Conservation (phyloP, 345 rosid genomes). For the Hevea brasiliensis region DNA sequence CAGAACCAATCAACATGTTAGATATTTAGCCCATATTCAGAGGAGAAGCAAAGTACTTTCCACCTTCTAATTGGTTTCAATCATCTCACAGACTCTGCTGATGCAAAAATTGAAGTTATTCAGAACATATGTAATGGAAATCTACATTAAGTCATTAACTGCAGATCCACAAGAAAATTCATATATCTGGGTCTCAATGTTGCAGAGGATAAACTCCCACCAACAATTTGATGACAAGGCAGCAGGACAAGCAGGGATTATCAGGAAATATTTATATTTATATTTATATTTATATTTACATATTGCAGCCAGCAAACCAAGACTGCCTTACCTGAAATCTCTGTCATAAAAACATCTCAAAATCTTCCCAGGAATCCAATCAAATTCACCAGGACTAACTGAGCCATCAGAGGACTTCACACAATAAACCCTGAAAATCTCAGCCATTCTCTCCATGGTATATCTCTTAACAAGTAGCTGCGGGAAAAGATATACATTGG, state of each 20-base stretch:
- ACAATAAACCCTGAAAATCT: slow-evolving; percentile 69
- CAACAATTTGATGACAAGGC: background rate
- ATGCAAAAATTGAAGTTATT: background rate
- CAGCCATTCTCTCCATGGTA: slow-evolving; percentile 89
- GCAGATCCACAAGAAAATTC: background rate
- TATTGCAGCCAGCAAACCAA: background rate
- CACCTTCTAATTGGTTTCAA: slow-evolving; percentile 3
- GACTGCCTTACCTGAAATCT: slow-evolving; percentile 73
- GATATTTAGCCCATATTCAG: background rate
- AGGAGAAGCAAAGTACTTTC: slow-evolving; percentile 1
- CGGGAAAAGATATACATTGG: background rate
- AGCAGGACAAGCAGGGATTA: background rate
- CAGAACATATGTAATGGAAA: background rate
- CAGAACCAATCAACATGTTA: slow-evolving; percentile 36
- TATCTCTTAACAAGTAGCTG: slow-evolving; percentile 83
- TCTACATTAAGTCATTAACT: background rate
- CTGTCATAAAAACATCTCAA: slow-evolving; percentile 90
- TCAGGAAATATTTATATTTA: background rate
- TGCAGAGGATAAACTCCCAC: background rate
- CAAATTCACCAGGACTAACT: slow-evolving; percentile 48
- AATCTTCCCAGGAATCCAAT: slow-evolving; percentile 97
- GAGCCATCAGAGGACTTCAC: slow-evolving; percentile 49
- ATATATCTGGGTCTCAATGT: background rate
- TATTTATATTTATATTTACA: background rate
- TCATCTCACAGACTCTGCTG: slow-evolving; percentile 2